Percentiles rank a stretch among this genome's conserved stretches.
These are phyloP conservation scores for Beauveria brongniartii DNA, from an alignment of 2,329 filamentous ascomycete genomes.

Conservation along the genomic window DNA sequence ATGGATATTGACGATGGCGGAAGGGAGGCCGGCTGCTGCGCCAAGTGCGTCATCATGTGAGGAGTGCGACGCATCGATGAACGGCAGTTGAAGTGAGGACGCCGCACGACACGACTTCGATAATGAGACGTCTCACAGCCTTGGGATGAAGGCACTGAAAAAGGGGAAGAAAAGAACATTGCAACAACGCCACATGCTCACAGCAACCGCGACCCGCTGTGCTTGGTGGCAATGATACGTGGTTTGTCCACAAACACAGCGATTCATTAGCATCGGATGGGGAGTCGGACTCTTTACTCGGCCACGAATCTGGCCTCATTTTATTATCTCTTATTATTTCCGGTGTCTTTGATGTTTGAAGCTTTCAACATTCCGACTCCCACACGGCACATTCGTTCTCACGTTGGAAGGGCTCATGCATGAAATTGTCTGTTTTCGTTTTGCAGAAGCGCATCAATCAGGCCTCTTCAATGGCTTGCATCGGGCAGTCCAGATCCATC, in stretches of 20 bases:
- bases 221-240: not conserved
- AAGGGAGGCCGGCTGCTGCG: constrained; percentile 69
- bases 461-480: not conserved
- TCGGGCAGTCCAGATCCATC: not conserved
- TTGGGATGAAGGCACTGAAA: not conserved
- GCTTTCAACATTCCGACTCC: constrained; percentile 9
- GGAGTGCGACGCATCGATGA: constrained; percentile 4
- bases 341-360: constrained; percentile 10
- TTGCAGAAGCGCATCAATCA: not conserved
- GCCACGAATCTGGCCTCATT: constrained; percentile 18
- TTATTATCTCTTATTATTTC: constrained; percentile 15
- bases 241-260: constrained; percentile 16
- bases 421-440: not conserved
- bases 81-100: not conserved
- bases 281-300: constrained; percentile 31
- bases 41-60: constrained; percentile 85
- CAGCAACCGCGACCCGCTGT: not conserved
- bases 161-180: constrained; percentile 1
- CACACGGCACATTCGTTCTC: constrained; percentile 1
- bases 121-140: constrained; percentile 1
- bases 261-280: constrained; percentile 29
- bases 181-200: constrained; percentile 1
- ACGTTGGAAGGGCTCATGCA: not conserved
- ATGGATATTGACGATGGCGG: constrained; percentile 70
- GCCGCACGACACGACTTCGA: constrained; percentile 1